phyloP scores from a whole-genome alignment of 176 grass and related monocot genomes.

The Oryza rufipogon region DNA sequence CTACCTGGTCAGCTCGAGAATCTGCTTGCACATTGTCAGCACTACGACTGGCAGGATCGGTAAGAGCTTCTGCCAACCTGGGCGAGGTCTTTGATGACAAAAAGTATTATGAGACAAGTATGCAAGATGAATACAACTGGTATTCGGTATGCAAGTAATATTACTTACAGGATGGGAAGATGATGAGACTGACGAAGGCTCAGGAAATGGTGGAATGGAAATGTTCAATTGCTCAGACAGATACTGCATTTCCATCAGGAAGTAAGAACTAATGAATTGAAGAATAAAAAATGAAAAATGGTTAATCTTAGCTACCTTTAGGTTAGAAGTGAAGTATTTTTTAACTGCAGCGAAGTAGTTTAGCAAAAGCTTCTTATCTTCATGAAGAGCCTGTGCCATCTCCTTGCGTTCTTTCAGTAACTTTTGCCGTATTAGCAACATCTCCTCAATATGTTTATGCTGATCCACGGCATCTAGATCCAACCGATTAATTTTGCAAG shows the following conservation, averaged over 20 bases:
- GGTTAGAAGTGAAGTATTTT: too few relatives aligned
- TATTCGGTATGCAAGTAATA: not conserved
- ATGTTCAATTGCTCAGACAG: not conserved
- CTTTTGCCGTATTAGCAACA: too few relatives aligned
- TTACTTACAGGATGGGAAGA: not conserved
- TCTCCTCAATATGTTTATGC: too few relatives aligned
- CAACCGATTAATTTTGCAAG: too few relatives aligned
- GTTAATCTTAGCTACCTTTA: too few relatives aligned
- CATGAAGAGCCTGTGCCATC: too few relatives aligned
- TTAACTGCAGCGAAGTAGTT: too few relatives aligned
- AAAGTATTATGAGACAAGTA: not conserved
- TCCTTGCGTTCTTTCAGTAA: too few relatives aligned
- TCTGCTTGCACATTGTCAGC: not conserved
- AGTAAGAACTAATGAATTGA: too few relatives aligned
- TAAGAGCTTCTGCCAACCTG: not conserved
- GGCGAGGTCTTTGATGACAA: not conserved
- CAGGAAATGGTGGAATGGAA: not conserved
- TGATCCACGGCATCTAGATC: too few relatives aligned
- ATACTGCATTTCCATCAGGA: not conserved
- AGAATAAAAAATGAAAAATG: too few relatives aligned
- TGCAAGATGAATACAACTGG: not conserved
- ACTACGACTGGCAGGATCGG: not conserved
- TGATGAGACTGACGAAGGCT: not conserved
- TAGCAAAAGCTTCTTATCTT: too few relatives aligned
- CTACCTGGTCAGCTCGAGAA: not conserved